These are phyloP conservation scores for Hyaloraphidium curvatum DNA, from an alignment of 192 early-diverging fungal species.

Conservation along the genomic window DNA sequence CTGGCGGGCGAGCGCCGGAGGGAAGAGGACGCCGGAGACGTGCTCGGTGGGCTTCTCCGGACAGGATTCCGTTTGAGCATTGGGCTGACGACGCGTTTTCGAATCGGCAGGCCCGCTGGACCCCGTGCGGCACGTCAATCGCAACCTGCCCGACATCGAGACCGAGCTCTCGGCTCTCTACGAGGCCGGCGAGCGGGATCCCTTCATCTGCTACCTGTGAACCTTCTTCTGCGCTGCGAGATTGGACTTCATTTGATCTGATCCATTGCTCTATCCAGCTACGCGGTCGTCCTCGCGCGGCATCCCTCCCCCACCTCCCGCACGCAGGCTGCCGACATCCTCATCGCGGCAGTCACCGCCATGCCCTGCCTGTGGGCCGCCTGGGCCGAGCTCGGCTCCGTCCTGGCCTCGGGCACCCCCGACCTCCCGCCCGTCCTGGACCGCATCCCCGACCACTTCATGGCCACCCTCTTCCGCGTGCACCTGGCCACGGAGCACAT, in stretches of 20 bases:
- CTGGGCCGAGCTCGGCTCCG: constrained; percentile 56
- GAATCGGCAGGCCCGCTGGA: constrained; percentile 20
- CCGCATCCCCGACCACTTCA: constrained; percentile 17
- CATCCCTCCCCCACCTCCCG: constrained; percentile 5
- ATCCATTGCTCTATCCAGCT: not conserved
- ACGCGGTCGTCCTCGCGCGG: not conserved
- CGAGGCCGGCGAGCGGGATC: constrained; percentile 28
- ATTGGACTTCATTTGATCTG: constrained; percentile 17
- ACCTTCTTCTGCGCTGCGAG: too few species aligned
- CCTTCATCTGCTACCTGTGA: constrained; percentile 46
- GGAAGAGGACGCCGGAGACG: constrained; percentile 32
- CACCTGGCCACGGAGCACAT: constrained; percentile 37
- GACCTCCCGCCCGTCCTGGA: constrained; percentile 5
- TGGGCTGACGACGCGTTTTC: not conserved
- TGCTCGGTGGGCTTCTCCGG: constrained; percentile 19
- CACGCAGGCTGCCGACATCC: constrained; percentile 22
- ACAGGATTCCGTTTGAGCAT: not conserved
- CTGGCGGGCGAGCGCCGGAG: constrained; percentile 30
- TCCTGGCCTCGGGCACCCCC: constrained; percentile 10
- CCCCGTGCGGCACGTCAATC: constrained; percentile 20
- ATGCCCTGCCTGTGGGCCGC: constrained; percentile 83
- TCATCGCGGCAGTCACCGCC: constrained; percentile 41
- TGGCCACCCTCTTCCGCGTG: constrained; percentile 17
- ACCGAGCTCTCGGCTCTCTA: constrained; percentile 22
- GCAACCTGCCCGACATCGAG: constrained; percentile 21